Evolutionary conservation across 495 filamentous ascomycete genomes (phyloP).

Genomic region (Jackrogersella minutella): DNA sequence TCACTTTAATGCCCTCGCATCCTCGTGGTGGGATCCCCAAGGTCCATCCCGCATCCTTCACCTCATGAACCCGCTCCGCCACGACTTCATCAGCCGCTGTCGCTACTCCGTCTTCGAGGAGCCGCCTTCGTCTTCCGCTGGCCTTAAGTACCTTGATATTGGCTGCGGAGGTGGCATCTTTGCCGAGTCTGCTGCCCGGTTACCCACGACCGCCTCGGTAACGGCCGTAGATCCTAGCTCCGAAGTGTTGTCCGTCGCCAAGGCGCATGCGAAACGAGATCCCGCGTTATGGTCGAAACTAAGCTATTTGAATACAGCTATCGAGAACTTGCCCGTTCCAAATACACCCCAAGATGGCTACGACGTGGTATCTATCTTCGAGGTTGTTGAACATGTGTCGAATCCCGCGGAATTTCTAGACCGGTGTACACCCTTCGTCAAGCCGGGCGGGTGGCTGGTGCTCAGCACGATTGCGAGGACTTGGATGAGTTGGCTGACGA

Average conservation of each 20-base stretch:
- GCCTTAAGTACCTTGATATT: conserved; percentile 82
- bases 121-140: conserved; percentile 22
- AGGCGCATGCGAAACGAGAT: conserved; percentile 69
- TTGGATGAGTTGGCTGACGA: conserved; percentile 85
- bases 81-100: conserved; percentile 85
- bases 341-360: conserved; percentile 54
- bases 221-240: conserved; percentile 85
- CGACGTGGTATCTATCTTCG: conserved; percentile 87
- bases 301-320: conserved; percentile 71
- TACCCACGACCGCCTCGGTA: conserved; percentile 69
- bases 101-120: conserved; percentile 57
- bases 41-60: conserved; percentile 92
- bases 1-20: conserved; percentile 93
- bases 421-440: conserved; percentile 72
- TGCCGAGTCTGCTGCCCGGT: conserved; percentile 87
- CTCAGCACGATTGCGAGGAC: conserved; percentile 90
- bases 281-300: conserved; percentile 72
- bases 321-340: conserved; percentile 70
- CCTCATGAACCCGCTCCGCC: conserved; percentile 96
- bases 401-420: conserved; percentile 74
- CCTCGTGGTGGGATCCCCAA: conserved; percentile 96
- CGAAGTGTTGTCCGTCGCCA: conserved; percentile 80
- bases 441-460: conserved; percentile 91
- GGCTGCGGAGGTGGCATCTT: conserved; percentile 98
- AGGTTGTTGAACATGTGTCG: conserved; percentile 92